Base-by-base conservation (phyloP, 2,329 filamentous ascomycete species). In the Fusarium papillatum region DNA sequence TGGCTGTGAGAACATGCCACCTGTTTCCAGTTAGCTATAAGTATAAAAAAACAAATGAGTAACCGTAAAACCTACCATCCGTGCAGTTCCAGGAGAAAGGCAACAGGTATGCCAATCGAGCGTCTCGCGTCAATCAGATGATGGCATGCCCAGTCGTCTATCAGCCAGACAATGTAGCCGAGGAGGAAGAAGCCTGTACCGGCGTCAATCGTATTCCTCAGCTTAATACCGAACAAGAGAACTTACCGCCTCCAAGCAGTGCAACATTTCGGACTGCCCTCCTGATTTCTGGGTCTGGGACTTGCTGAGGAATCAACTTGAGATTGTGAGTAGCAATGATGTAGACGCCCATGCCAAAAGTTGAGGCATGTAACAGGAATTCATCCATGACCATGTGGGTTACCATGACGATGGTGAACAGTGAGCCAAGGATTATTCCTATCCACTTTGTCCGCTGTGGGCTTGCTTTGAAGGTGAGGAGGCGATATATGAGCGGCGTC, bases 371-470 rank as follows among this genome's bases (percentile, higher is more conserved):
- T 1, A 86, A 77, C 0, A 86, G 48, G 31, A 86, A 86, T 63
- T 86, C 85, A 34, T 86, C 84, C 83, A 86, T 83, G 17, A 82
- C 81, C 81, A 86, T 86, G 41, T 86, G 85, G 0, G 83, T 81
- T 8, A 85, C 80, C 82, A 86, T 86, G 5, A 86, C 83, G 5
- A 81, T 64, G 4, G 73, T 80, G 3, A 83, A 83, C 0, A 82
- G 66, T 1, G 66, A 63, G 1, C 65, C 50, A 3, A 83, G 78
- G 19, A 78, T 31, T 1, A 68, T 67, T 7, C 80, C 80, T 0
- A 82, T 63, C 0, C 79, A 4, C 11, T 65, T 79, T 0, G 82
- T 83, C 5, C 75, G 76, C 62, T 73, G 67, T 0, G 80, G 77
- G 7, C 71, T 78, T 7, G 77, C 73, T 7, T 81, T 80, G 70